Percentiles rank a stretch among this genome's conserved stretches.
These are phyloP conservation scores for Ganoderma meredithae DNA, from an alignment of 1,284 basidiomycete species.

Conservation along the genomic window DNA sequence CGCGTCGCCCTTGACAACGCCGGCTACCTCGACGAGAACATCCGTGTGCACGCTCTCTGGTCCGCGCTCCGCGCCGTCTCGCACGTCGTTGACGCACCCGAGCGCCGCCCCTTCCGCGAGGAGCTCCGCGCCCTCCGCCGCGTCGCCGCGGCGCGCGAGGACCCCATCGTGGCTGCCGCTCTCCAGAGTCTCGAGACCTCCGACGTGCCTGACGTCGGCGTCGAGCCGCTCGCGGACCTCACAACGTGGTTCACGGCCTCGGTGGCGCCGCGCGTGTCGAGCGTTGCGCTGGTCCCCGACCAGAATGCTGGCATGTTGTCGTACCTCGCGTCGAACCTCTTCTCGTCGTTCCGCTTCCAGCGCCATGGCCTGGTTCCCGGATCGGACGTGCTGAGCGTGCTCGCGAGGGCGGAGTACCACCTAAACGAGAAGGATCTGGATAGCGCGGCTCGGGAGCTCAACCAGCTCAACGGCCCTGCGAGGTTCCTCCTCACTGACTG, in stretches of 20 bases:
- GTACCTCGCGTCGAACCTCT: slow-evolving; percentile 82
- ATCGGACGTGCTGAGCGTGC: slow-evolving; percentile 84
- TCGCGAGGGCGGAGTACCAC: slow-evolving; percentile 91
- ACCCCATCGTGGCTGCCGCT: slow-evolving; percentile 70
- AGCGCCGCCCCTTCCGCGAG: slow-evolving; percentile 85
- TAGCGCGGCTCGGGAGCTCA: slow-evolving; percentile 89
- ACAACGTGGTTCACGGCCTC: slow-evolving; percentile 89
- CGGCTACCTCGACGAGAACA: slow-evolving; percentile 87
- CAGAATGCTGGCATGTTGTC: slow-evolving; percentile 88
- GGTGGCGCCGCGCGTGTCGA: slow-evolving; percentile 86
- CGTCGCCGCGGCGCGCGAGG: slow-evolving; percentile 74
- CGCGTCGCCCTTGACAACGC: slow-evolving; percentile 93
- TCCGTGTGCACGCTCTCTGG: slow-evolving; percentile 86
- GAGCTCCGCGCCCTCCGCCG: slow-evolving; percentile 87
- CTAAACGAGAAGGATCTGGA: slow-evolving; percentile 95
- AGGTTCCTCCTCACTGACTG: slow-evolving; percentile 88
- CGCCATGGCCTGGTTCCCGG: slow-evolving; percentile 80
- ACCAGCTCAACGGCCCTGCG: slow-evolving; percentile 89
- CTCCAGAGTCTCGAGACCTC: slow-evolving; percentile 79
- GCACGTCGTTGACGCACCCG: slow-evolving; percentile 62
- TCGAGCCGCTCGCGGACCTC: slow-evolving; percentile 91
- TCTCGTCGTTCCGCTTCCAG: slow-evolving; percentile 84
- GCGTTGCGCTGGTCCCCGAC: slow-evolving; percentile 92
- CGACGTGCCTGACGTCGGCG: slow-evolving; percentile 83
- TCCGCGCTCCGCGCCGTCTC: slow-evolving; percentile 72